Base-by-base conservation (phyloP, 2,329 filamentous ascomycete genomes). In the Graphilbum ipis-grandicollis region DNA sequence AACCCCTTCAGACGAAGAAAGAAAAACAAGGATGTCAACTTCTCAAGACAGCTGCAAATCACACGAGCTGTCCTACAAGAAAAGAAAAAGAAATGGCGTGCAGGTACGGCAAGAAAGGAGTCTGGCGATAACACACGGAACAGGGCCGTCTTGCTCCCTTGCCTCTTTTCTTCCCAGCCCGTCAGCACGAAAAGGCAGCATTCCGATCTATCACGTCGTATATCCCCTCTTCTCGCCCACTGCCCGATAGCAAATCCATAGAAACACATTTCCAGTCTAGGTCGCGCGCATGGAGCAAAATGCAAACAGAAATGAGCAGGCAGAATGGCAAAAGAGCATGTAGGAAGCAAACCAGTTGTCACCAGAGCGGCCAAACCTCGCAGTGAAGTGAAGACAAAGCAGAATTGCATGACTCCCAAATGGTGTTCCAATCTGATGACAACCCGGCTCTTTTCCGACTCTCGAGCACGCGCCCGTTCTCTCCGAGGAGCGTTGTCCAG, bases 381-480 rank as follows among this genome's bases (percentile, higher is more conserved):
- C 19, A 33, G 33, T 34, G 37, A 36, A 39, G 39, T 35, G 30
- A 41, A 37, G 39, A 35, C 28, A 31, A 28, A 29, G 15, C 35
- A 32, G 42, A 35, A 36, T 23, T 37, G 37, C 37, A 39, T 19
- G 35, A 23, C 44, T 44, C 43, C 44, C 43, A 41, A 40, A 40
- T 41, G 39, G 39, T 36, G 31, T 41, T 46, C 39, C 44, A 45
- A 41, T 46, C 43, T 44, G 43, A 43, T 39, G 44, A 45, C 41
- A 43, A 40, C 40, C 34, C 39, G 32, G n/a, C 12, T 31, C 14
- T 21, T 19, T 19, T 31, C 19, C 5, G 22, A 10, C 9, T 23
- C 23, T 13, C 21, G 6, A 23, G 10, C 17, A 28, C 22, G 14
- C n/a, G 19, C 19, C 18, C 30, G 14, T 29, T 25, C 19, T 23